phyloP scores from a whole-genome alignment of 1,284 basidiomycete species.

The Chondrostereum purpureum region DNA sequence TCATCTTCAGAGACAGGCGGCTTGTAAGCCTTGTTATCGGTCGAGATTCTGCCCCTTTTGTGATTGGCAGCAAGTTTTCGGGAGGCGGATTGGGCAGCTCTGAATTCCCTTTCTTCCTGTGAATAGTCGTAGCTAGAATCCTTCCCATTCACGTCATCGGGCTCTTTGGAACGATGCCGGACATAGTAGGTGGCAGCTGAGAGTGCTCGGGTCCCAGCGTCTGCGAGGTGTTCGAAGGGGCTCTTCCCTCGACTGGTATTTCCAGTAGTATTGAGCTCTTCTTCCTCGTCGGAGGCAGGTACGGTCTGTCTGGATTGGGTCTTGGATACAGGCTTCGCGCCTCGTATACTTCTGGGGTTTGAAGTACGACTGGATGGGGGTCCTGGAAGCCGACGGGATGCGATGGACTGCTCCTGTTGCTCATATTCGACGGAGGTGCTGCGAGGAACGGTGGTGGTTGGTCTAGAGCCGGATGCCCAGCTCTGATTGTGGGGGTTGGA shows the following conservation, averaged over 20 bases:
- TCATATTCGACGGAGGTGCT: conserved; percentile 77
- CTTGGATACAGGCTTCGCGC: conserved; percentile 44
- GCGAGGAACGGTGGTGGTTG: conserved; percentile 45
- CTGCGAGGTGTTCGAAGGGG: conserved; percentile 52
- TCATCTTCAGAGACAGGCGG: conserved; percentile 58
- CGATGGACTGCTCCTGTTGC: conserved; percentile 49
- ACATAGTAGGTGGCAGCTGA: conserved; percentile 53
- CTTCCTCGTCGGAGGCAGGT: conserved; percentile 63
- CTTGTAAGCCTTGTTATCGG: conserved; percentile 73
- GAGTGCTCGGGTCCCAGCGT: conserved; percentile 43
- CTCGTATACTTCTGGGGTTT: conserved; percentile 20
- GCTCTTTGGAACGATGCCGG: conserved; percentile 50
- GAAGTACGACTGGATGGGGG: conserved; percentile 41
- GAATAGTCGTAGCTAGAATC: conserved; percentile 72
- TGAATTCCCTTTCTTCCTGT: conserved; percentile 62
- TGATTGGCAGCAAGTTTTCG: conserved; percentile 26
- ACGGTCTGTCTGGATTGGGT: conserved; percentile 41
- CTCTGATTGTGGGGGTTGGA: conserved; percentile 45
- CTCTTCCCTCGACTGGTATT: conserved; percentile 47
- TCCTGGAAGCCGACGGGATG: conserved; percentile 46
- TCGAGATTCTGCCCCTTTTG: conserved; percentile 56
- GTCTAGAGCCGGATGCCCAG: conserved; percentile 57
- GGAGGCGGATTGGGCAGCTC: conserved; percentile 29
- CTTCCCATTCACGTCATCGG: conserved; percentile 32
- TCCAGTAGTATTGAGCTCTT: conserved; percentile 22